A percentile compares a stretch with the other conserved stretches of the same genome.
These are phyloP conservation scores for Antrodiella citrinella DNA, from an alignment of 768 basidiomycete genomes.

Conservation along the genomic window DNA sequence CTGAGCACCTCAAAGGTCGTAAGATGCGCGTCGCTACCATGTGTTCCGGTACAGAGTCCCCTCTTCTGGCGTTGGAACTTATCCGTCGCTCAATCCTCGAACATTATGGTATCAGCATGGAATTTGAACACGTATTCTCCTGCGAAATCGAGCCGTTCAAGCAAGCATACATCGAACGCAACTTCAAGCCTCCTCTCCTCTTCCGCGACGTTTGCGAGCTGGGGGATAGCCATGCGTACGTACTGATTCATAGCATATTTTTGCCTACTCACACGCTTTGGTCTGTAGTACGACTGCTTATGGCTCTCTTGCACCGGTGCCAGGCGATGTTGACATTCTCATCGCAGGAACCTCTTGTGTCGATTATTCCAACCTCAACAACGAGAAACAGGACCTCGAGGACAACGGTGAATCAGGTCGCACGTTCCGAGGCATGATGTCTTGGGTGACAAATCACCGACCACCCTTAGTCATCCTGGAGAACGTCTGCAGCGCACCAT, in stretches of 20 bases:
- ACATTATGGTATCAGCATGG: slow-evolving; percentile 54
- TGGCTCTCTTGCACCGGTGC: slow-evolving; percentile 76
- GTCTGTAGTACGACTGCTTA: slow-evolving; percentile 78
- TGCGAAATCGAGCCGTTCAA: slow-evolving; percentile 98
- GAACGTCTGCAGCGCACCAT: slow-evolving; percentile 90
- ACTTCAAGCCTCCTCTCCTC: slow-evolving; percentile 86
- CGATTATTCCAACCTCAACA: slow-evolving; percentile 95
- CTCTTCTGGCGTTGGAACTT: slow-evolving; percentile 80
- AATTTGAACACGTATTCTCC: slow-evolving; percentile 89
- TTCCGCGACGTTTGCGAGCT: slow-evolving; percentile 94
- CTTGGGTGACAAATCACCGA: slow-evolving; percentile 79
- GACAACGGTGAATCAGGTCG: slow-evolving; percentile 88
- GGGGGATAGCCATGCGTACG: slow-evolving; percentile 69
- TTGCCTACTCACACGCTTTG: not conserved
- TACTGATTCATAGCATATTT: slow-evolving; percentile 6
- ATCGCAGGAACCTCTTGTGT: slow-evolving; percentile 95
- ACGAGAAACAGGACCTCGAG: slow-evolving; percentile 82
- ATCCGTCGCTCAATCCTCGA: slow-evolving; percentile 71
- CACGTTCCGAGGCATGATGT: slow-evolving; percentile 93
- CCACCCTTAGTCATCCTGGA: slow-evolving; percentile 92
- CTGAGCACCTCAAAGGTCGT: slow-evolving; percentile 61
- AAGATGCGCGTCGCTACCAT: slow-evolving; percentile 92
- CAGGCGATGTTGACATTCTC: slow-evolving; percentile 84
- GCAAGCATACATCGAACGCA: slow-evolving; percentile 95
- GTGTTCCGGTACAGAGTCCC: slow-evolving; percentile 96